Evolutionary conservation across 2,329 filamentous ascomycete genomes (phyloP), one percentile per base, ranked within the genome.

Genomic region (Pestalotiopsis sp.): DNA sequence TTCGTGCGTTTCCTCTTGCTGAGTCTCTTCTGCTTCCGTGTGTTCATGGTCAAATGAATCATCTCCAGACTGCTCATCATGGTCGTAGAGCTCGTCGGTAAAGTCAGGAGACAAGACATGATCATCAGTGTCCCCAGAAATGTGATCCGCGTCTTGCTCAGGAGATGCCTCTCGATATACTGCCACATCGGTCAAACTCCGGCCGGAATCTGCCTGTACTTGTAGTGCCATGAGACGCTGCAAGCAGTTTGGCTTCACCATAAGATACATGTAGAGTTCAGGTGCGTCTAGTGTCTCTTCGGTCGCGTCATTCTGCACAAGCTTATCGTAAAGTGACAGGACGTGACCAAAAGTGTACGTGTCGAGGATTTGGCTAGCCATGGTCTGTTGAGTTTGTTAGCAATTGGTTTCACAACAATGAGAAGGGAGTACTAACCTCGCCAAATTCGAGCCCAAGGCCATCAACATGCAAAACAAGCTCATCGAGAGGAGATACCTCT

Each of bases 401-500:
- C 9, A 3, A 58, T n/a, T 20, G 31, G 6, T 14, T 12, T 52
- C 41, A 52, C 14, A 23, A 13, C 45, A 39, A 63, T 13, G 14
- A 20, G 5, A 60, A 45, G 12, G 52, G 13, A 17, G 6, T 14
- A 39, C 73, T 73, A 73, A 79, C 77, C 75, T 79, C 76, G 64
- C 75, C 75, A 68, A 79, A 77, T 64, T 78, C 76, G 17, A 79
- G 69, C 23, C 76, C 77, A 62, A 79, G 70, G 14, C 76, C 76
- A 67, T 79, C 77, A 57, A 79, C 72, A 66, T 76, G 72, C 73
- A 79, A 71, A 41, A 77, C 75, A 59, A 79, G 68, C 66, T 79
- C 77, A 68, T 79, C 77, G 14, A 79, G 68, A 63, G 76, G 76
- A 49, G 77, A 79, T n/a, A 79, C 70, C 58, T 79, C 77, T 23